phyloP scores from a whole-genome alignment of 441 rosid species.

The California macrophylla region DNA sequence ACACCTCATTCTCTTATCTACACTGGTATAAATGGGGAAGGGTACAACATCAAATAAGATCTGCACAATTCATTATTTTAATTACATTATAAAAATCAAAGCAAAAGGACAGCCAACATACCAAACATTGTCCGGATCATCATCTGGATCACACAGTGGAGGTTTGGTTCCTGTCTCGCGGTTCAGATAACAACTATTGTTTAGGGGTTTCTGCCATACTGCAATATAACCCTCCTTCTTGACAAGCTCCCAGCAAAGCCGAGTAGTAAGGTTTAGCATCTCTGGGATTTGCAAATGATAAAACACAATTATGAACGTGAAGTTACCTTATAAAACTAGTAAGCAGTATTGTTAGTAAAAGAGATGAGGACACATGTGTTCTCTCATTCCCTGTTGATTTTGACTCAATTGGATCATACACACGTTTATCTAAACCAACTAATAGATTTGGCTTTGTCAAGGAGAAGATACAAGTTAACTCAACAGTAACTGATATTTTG shows the following conservation, averaged over 20 bases:
- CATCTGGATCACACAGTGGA: slow-evolving; percentile 66
- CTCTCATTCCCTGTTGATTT: background rate
- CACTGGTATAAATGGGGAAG: too few species aligned
- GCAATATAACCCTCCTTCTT: slow-evolving; percentile 96
- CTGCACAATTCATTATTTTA: too few species aligned
- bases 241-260: slow-evolving; percentile 88
- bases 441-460: background rate
- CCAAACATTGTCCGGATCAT: slow-evolving; percentile 90
- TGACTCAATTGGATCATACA: background rate
- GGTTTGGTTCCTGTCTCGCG: slow-evolving; percentile 59
- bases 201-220: slow-evolving; percentile 76
- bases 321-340: too few species aligned
- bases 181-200: slow-evolving; percentile 73
- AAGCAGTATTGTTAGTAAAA: slow-evolving; percentile 3
- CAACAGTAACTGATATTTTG: background rate
- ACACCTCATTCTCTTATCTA: background rate
- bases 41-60: too few species aligned
- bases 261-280: slow-evolving; percentile 81
- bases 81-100: too few species aligned
- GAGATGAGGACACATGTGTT: background rate
- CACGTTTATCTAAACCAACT: background rate
- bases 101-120: slow-evolving; percentile 32
- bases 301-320: slow-evolving; percentile 18
- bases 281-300: slow-evolving; percentile 36
- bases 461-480: background rate